phyloP scores from a whole-genome alignment of 306 rosid genomes.

The Cicer pinnatifidum region DNA sequence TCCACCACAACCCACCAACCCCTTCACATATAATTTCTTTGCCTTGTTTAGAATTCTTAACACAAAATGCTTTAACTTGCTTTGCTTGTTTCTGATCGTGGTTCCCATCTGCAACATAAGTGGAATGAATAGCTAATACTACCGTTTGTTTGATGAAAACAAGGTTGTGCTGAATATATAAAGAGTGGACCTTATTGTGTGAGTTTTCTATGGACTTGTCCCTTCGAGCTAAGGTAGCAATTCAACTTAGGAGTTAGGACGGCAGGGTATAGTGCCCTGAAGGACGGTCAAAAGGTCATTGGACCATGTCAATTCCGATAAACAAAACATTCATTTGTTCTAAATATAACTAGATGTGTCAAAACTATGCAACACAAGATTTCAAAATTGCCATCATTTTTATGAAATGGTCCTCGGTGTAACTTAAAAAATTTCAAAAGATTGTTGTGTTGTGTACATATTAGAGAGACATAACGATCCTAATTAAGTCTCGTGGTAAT shows the following conservation, averaged over 20 bases:
- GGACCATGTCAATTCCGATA: neutral
- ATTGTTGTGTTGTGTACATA: too few species aligned
- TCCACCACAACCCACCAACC: constrained; percentile 22
- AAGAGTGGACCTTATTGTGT: constrained; percentile 4
- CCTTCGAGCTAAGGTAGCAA: neutral
- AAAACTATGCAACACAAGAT: too few species aligned
- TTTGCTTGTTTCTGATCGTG: constrained; percentile 36
- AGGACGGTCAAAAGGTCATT: constrained; percentile 26
- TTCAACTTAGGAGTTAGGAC: constrained; percentile 11
- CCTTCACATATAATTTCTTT: constrained; percentile 41
- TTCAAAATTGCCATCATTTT: too few species aligned
- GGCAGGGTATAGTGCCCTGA: constrained; percentile 4
- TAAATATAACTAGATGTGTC: neutral
- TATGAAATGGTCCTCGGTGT: too few species aligned
- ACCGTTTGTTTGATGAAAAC: constrained; percentile 14
- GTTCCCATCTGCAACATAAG: neutral
- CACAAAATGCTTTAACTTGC: constrained; percentile 39
- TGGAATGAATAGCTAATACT: neutral
- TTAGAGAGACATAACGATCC: too few species aligned
- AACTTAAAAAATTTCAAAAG: too few species aligned
- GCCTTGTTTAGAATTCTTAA: constrained; percentile 45
- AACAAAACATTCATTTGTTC: neutral
- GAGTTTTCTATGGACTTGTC: constrained; percentile 2
- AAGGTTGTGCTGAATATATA: neutral
- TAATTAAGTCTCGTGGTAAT: too few species aligned